Evolutionary conservation across 495 filamentous ascomycete species (phyloP).

Genomic region (Tuber calosporum): DNA sequence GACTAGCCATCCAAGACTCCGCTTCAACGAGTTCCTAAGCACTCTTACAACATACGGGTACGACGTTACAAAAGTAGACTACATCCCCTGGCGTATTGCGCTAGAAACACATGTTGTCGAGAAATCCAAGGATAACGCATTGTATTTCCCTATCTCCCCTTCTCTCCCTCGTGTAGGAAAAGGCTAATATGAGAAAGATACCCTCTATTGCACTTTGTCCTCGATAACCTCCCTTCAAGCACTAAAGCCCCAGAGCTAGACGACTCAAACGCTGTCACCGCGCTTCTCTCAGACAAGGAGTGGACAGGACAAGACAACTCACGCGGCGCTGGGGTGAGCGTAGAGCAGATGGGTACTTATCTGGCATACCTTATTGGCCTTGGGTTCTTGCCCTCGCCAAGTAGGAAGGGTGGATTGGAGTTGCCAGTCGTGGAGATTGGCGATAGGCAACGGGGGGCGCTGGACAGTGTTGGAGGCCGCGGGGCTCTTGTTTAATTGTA

Average conservation of each 20-base stretch:
- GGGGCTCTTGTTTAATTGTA: constrained; percentile 27
- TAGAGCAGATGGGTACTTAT: constrained; percentile 65
- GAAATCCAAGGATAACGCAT: constrained; percentile 33
- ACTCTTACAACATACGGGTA: constrained; percentile 72
- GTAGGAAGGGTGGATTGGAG: constrained; percentile 44
- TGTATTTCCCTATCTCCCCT: constrained; percentile 12
- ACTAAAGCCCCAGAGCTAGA: constrained; percentile 76
- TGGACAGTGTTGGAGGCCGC: constrained; percentile 35
- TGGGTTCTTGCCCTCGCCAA: constrained; percentile 61
- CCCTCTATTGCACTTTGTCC: constrained; percentile 81
- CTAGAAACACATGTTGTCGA: constrained; percentile 45
- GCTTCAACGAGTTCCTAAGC: constrained; percentile 68
- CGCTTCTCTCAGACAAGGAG: constrained; percentile 55
- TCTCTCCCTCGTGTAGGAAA: background rate
- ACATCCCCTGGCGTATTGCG: constrained; percentile 47
- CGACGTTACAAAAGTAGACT: constrained; percentile 59
- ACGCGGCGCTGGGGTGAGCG: constrained; percentile 57
- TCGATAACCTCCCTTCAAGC: constrained; percentile 65
- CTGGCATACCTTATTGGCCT: constrained; percentile 62
- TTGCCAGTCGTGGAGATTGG: constrained; percentile 29
- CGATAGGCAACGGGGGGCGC: constrained; percentile 18
- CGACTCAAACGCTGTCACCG: constrained; percentile 60
- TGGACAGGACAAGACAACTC: constrained; percentile 60
- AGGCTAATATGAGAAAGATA: constrained; percentile 45
- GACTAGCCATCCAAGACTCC: constrained; percentile 70